Evolutionary conservation across 176 grass and related monocot species (phyloP).

Genomic region (Panicum miliaceum): DNA sequence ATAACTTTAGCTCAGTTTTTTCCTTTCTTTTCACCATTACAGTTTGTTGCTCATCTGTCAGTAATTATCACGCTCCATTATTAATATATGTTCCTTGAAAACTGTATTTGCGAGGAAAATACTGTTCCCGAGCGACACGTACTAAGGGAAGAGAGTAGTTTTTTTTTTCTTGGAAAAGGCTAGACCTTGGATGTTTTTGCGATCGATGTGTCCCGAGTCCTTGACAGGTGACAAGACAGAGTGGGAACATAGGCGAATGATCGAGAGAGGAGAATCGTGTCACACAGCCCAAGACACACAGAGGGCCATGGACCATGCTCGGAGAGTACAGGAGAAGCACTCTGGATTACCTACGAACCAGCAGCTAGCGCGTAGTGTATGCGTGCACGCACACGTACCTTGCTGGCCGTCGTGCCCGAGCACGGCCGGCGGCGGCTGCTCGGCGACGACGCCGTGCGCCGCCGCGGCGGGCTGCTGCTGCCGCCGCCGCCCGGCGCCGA

Average conservation of each 20-base stretch:
- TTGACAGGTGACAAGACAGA: neutral
- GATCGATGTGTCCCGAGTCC: no score
- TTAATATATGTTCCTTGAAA: no score
- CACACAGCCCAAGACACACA: neutral
- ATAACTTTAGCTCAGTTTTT: no score
- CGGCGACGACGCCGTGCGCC: constrained; percentile 2
- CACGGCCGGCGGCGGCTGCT: neutral
- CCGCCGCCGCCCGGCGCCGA: neutral
- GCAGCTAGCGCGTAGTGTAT: neutral
- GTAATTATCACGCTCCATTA: no score
- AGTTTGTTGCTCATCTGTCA: no score
- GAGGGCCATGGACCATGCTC: neutral
- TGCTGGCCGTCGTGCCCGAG: constrained; percentile 19
- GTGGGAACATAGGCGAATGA: neutral
- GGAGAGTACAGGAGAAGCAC: neutral
- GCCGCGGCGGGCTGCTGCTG: neutral
- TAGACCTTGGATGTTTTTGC: no score
- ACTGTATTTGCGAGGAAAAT: no score
- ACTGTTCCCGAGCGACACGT: no score
- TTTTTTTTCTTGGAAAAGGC: neutral
- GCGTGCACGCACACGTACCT: constrained; percentile 33
- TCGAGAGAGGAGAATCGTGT: neutral
- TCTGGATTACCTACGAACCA: neutral
- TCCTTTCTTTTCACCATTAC: no score
- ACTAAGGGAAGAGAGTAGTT: no score